Conservation (phyloP, 371 early-diverging fungal genomes). For the Batkoa obscura region DNA sequence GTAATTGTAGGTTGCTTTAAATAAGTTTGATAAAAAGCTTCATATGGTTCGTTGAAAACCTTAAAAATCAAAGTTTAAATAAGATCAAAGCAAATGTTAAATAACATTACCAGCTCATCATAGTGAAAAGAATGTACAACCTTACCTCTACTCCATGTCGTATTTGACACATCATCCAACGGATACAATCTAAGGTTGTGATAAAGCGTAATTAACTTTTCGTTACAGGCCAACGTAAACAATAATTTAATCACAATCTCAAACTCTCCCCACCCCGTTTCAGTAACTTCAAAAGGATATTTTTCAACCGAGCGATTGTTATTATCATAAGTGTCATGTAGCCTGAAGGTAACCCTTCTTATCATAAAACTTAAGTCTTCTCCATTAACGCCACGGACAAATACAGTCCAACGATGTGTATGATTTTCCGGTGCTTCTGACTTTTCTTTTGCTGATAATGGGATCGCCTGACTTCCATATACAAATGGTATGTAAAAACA, state of each 20-base stretch:
- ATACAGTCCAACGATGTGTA: conserved; percentile 73
- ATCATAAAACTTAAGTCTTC: conserved; percentile 71
- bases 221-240: conserved; percentile 50
- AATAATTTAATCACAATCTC: conserved; percentile 82
- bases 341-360: conserved; percentile 78
- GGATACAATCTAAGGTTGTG: conserved; percentile 72
- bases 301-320: conserved; percentile 56
- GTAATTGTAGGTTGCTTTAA: conserved; percentile 26
- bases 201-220: conserved; percentile 62
- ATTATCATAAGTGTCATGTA: conserved; percentile 90
- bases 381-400: conserved; percentile 64
- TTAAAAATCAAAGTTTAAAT: too few species aligned
- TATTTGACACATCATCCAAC: conserved; percentile 38
- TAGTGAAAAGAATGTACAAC: conserved; percentile 54
- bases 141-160: conserved; percentile 47
- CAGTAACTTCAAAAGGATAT: conserved; percentile 80
- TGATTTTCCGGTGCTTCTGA: conserved; percentile 46
- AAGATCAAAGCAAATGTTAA: neutral
- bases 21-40: conserved; percentile 50
- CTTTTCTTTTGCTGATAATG: conserved; percentile 14
- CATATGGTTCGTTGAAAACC: conserved; percentile 78
- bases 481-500: too few species aligned
- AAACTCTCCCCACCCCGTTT: conserved; percentile 99
- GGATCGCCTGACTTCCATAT: neutral
- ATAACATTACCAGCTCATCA: conserved; percentile 45